A percentile compares a stretch with the other conserved stretches of the same genome.
These are phyloP conservation scores for Colletotrichum melonis DNA, from an alignment of 2,329 filamentous ascomycete species.

Conservation along the genomic window DNA sequence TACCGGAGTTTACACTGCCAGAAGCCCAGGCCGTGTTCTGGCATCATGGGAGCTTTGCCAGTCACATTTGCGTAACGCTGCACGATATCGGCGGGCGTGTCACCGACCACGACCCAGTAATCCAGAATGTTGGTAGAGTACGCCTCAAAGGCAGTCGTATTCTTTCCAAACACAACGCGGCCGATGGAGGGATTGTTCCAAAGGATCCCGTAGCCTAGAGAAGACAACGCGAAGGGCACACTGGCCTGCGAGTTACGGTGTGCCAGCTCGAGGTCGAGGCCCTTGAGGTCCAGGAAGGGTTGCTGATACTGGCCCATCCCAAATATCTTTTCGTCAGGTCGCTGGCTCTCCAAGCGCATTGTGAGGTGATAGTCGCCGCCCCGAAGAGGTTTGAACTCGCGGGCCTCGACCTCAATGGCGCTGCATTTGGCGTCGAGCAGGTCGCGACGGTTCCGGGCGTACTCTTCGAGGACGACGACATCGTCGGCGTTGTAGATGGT, in stretches of 20 bases:
- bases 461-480: slow-evolving; percentile 44
- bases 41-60: slow-evolving; percentile 70
- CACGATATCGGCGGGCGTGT: slow-evolving; percentile 62
- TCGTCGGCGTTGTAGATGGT: slow-evolving; percentile 40
- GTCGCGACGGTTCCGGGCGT: slow-evolving; percentile 40
- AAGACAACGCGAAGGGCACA: slow-evolving; percentile 68
- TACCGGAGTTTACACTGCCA: slow-evolving; percentile 73
- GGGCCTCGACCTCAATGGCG: slow-evolving; percentile 63
- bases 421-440: slow-evolving; percentile 64
- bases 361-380: slow-evolving; percentile 65
- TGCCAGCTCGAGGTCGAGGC: slow-evolving; percentile 68
- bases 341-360: slow-evolving; percentile 63
- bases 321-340: slow-evolving; percentile 65
- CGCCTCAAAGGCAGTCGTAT: slow-evolving; percentile 68
- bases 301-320: slow-evolving; percentile 77
- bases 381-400: slow-evolving; percentile 63
- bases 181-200: slow-evolving; percentile 73
- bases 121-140: slow-evolving; percentile 65
- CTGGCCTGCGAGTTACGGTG: slow-evolving; percentile 73
- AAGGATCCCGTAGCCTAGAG: slow-evolving; percentile 67
- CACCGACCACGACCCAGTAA: slow-evolving; percentile 69
- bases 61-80: slow-evolving; percentile 64
- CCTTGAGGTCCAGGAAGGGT: slow-evolving; percentile 67
- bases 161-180: slow-evolving; percentile 67
- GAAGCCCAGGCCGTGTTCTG: slow-evolving; percentile 71